Evolutionary conservation across 148 eudicot species (phyloP).

Genomic region (Diospyros kaki): DNA sequence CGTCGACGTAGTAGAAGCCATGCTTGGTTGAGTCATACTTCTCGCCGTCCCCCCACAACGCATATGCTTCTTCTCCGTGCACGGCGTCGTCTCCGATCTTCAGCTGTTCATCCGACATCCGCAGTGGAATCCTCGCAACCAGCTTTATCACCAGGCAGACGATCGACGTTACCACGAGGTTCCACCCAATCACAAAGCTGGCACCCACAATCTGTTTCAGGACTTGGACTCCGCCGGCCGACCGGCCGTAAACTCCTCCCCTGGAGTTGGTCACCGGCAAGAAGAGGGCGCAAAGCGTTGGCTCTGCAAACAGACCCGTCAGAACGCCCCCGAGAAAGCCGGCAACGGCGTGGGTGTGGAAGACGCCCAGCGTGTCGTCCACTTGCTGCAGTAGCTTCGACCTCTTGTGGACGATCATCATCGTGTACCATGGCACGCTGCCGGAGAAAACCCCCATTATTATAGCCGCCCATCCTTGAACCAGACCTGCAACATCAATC

Average conservation of each 20-base stretch:
- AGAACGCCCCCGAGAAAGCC: constrained; percentile 52
- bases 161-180: constrained; percentile 42
- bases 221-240: constrained; percentile 37
- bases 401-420: constrained; percentile 66
- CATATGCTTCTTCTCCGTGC: constrained; percentile 74
- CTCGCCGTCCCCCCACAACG: constrained; percentile 73
- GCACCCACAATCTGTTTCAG: constrained; percentile 52
- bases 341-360: constrained; percentile 72
- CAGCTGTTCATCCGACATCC: constrained; percentile 56
- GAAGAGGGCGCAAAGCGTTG: constrained; percentile 32
- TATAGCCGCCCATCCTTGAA: constrained; percentile 73
- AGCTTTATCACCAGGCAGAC: constrained; percentile 34
- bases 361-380: constrained; percentile 69
- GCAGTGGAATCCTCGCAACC: constrained; percentile 27
- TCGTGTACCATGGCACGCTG: constrained; percentile 65
- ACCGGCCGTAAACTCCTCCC: constrained; percentile 48
- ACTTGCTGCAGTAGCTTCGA: constrained; percentile 45
- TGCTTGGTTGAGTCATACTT: constrained; percentile 36
- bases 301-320: constrained; percentile 58
- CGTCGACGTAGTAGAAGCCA: constrained; percentile 20
- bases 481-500: constrained; percentile 30
- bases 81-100: constrained; percentile 61
- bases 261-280: constrained; percentile 31
- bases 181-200: constrained; percentile 53
- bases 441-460: constrained; percentile 55